Evolutionary conservation across 2,329 filamentous ascomycete genomes (phyloP).

Genomic region (Pseudogymnoascus sp.): DNA sequence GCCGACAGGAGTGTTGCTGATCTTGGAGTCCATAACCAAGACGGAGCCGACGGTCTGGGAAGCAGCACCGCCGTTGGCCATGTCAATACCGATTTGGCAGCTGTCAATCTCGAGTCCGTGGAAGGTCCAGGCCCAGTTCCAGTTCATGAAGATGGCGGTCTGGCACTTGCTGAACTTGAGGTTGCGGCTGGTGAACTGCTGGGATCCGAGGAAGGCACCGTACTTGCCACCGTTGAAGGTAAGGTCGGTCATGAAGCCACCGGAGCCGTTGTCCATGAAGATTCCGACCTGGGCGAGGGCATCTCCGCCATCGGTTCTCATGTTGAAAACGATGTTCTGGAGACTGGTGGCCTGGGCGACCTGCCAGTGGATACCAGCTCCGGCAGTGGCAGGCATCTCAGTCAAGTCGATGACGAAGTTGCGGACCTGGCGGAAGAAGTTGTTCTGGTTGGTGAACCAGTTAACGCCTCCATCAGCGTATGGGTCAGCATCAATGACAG

Average conservation of each 20-base stretch:
- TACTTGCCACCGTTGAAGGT: constrained; percentile 75
- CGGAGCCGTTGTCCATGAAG: constrained; percentile 79
- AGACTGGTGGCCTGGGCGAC: constrained; percentile 75
- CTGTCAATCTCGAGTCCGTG: constrained; percentile 69
- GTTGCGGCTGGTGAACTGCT: constrained; percentile 83
- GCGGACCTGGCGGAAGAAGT: constrained; percentile 76
- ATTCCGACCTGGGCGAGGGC: constrained; percentile 65
- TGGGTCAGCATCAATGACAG: constrained; percentile 80
- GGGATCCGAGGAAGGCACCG: constrained; percentile 73
- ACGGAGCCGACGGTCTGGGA: constrained; percentile 77
- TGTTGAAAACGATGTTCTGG: constrained; percentile 76
- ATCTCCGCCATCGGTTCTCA: constrained; percentile 57
- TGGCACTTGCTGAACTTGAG: constrained; percentile 73
- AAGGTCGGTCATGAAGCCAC: constrained; percentile 76
- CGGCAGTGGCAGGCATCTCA: constrained; percentile 49
- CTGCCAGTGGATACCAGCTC: constrained; percentile 76
- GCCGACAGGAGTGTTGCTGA: constrained; percentile 68
- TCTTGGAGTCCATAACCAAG: constrained; percentile 70
- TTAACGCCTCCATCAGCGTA: constrained; percentile 63
- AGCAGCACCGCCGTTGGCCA: constrained; percentile 56
- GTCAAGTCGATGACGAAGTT: constrained; percentile 76
- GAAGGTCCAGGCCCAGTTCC: constrained; percentile 84
- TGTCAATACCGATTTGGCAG: constrained; percentile 69
- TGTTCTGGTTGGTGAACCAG: constrained; percentile 73
- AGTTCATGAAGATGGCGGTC: constrained; percentile 82